Percentiles rank a stretch among this genome's conserved stretches.
phyloP scores from a whole-genome alignment of 1,284 basidiomycete genomes.

The Pseudozyma tsukubaensis region DNA sequence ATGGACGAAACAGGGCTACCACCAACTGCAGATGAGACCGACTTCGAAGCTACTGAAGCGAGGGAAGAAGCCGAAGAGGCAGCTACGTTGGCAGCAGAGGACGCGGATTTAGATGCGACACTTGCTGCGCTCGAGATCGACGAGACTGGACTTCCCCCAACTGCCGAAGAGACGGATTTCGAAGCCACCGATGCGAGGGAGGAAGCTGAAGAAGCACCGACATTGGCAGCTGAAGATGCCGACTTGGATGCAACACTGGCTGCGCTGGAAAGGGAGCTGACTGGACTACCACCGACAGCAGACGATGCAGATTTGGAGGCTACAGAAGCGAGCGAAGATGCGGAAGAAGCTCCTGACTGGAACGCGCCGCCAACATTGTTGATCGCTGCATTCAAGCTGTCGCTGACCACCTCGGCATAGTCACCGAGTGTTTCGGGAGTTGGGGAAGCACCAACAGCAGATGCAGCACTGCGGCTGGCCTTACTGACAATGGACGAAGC shows the following conservation, averaged over 20 bases:
- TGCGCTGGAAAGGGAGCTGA: constrained; percentile 2
- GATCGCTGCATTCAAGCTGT: not conserved
- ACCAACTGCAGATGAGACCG: constrained; percentile 7
- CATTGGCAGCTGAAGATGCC: constrained; percentile 9
- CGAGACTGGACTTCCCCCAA: constrained; percentile 6
- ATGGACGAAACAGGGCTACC: not conserved
- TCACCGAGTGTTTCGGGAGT: constrained; percentile 30
- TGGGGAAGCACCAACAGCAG: constrained; percentile 34
- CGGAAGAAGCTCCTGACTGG: not conserved
- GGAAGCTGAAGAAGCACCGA: not conserved
- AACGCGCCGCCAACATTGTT: not conserved
- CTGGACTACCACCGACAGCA: constrained; percentile 8
- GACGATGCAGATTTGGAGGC: constrained; percentile 2
- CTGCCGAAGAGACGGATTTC: constrained; percentile 3
- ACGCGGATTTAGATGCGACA: constrained; percentile 11
- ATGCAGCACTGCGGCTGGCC: constrained; percentile 27
- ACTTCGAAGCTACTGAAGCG: constrained; percentile 10
- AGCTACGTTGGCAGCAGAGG: constrained; percentile 9
- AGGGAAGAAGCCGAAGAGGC: not conserved
- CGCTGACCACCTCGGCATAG: constrained; percentile 3
- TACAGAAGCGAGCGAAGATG: constrained; percentile 3
- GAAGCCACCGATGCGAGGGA: constrained; percentile 3
- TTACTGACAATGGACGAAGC: constrained; percentile 26
- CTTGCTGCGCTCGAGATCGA: constrained; percentile 7
- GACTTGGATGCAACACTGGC: constrained; percentile 7